Base-by-base conservation (phyloP, 2,329 filamentous ascomycete species). In the Clonostachys solani region DNA sequence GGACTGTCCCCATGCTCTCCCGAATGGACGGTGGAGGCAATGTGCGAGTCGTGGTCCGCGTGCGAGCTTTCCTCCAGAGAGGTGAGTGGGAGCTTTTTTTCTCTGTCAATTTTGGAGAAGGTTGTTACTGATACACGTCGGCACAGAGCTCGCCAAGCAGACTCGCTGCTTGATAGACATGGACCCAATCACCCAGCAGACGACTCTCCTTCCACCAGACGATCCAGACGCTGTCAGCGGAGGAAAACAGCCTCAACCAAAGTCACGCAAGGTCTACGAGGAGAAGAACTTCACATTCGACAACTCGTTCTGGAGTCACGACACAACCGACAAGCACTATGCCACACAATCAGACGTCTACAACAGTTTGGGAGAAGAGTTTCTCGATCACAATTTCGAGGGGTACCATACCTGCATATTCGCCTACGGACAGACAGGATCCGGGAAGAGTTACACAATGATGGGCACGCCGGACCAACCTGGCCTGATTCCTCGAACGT, bases 321-420 rank as follows among this genome's bases (percentile, higher is more conserved):
- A 92, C 63, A 78, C 78, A 47, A 66, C 74, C 23, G 91, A 96
- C 61, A 73, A 82, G 33, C 89, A 96, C 69, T 99, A 96, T 63
- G 92, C 94, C 5, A 80, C 86, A 51, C 94, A 99, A 65, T 89
- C 91, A 59, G 89, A 96, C 59, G 87, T 99, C 47, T 97, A 99
- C 75, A 89, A 94, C 60, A 87, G 87, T 49, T 79, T 99, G 19
- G 94, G 94, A 47, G 91, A 96, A 65, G 94, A 97, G 62, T 97
- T 99, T 56, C 79, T 99, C 52, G 94, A 99, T 67, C 94, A 99
- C 77, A 99, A 99, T 71, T 99, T 99, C 60, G 92, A 96, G 63
- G 94, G 94, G 53, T 99, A 99, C 72, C 92, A 99, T 69, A 99
- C 94, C 0, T 99, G 94, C 67, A 99, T 99, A 56, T 97, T 99